Evolutionary conservation across 139 green algal species (phyloP), one percentile per base, ranked within the genome.

Genomic region (Parachlorella kessleri): DNA sequence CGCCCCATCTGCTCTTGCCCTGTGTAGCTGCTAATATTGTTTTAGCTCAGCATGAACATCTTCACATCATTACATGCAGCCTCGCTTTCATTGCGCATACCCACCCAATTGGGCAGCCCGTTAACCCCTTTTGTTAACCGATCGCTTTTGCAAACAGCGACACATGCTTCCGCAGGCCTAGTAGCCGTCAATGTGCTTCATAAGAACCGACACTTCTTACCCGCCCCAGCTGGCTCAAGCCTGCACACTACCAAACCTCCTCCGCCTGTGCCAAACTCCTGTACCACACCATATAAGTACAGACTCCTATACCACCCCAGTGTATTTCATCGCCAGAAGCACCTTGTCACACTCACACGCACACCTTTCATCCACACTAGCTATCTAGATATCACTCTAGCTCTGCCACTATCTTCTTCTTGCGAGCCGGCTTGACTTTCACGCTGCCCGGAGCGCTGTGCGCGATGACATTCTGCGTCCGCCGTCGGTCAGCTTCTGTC

Each of bases 321-420:
- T 3, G 36, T 53, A 36, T 14, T 35, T 35, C 66, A 72, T 4
- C 23, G 48, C 36, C 8, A 30, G 2, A 54, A 21, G 35, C 21
- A 54, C 18, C 14, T 26, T 2, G 2, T 33, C 3, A 42, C 14
- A 35, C 33, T 36, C 4, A 2, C 10, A 7, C 14, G 2, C 18
- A 24, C 36, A 7, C 10, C 10, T 1, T 30, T 10, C 64, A 69
- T 7, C 4, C 18, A 28, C n/a, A 4, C 4, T 38, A 7, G 3
- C 21, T 24, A 30, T n/a, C 66, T 3, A 9, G 4, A 28, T 32
- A 55, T 77, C 55, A 98, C 82, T 98, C 93, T 72, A 96, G 33
- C 73, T 97, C 86, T 65, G 86, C 88, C 4, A 98, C 73, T 67
- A 98, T 91, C 86, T 97, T 97, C 85, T 95, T 96, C 81, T 97